A percentile compares a stretch with the other conserved stretches of the same genome.
Conservation (phyloP, 768 basidiomycete species). For the Lactifluus subvellereus region DNA sequence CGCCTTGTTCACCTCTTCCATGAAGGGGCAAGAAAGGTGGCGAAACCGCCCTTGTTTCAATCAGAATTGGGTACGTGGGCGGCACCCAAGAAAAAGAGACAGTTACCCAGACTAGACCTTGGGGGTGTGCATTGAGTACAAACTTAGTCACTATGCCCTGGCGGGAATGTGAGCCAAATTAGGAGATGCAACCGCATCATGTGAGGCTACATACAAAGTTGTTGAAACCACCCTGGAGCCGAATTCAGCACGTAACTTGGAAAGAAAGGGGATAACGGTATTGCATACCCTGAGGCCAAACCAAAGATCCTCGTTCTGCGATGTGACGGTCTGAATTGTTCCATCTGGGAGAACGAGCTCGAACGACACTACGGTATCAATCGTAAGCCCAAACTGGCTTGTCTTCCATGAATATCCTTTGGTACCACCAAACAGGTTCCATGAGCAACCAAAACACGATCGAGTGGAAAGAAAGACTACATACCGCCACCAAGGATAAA, state of each 20-base stretch:
- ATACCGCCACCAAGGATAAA: constrained; percentile 28
- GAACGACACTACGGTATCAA: constrained; percentile 24
- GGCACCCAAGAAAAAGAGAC: neutral
- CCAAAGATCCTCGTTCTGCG: constrained; percentile 18
- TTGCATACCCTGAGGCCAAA: constrained; percentile 12
- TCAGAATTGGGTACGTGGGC: neutral
- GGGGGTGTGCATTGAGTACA: constrained; percentile 12
- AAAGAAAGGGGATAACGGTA: neutral
- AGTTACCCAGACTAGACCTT: constrained; percentile 15
- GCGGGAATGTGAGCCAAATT: neutral
- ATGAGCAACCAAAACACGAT: neutral
- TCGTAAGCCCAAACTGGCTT: constrained; percentile 24
- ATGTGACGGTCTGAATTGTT: constrained; percentile 18
- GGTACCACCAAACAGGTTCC: neutral
- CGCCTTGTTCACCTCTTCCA: constrained; percentile 28
- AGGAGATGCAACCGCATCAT: neutral
- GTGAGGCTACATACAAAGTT: constrained; percentile 11
- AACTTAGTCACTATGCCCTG: constrained; percentile 23
- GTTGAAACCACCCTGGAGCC: constrained; percentile 17
- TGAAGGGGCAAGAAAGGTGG: neutral
- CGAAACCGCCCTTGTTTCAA: neutral
- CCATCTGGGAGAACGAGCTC: constrained; percentile 26
- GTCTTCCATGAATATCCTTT: constrained; percentile 19
- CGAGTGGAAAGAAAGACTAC: neutral
- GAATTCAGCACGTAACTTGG: neutral